Evolutionary conservation across 2,329 filamentous ascomycete genomes (phyloP), one percentile per base, ranked within the genome.

Genomic region (Alternaria burnsii): DNA sequence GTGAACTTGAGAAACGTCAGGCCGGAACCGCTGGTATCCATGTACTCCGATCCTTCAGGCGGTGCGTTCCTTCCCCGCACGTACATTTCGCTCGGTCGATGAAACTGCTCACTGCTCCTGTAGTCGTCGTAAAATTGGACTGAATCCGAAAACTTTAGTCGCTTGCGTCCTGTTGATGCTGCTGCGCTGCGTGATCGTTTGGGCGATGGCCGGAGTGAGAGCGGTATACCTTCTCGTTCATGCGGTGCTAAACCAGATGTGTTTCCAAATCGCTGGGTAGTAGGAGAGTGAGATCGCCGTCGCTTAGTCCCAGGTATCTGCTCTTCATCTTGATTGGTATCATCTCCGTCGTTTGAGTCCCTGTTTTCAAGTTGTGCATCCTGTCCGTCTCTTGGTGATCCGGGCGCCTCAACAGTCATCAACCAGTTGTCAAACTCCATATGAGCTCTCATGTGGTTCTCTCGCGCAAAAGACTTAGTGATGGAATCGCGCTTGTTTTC

Each of bases 1-100:
- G 69, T 69, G 30, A 75, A 77, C 24, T 69, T 70, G 8, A 61
- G 48, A n/a, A 66, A 68, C 7, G 62, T 61, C 28, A 63, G 52
- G 3, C 57, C 58, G 18, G 46, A 57, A 1, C 74, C 74, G 36
- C 72, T 75, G 2, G 73, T 75, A 48, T 77, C 74, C 18, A 74
- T 56, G 36, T 66, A 74, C 44, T 72, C 69, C 8, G 52, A 55
- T 8, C 65, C 70, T 56, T 71, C 66, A 5, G 66, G 65, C 7
- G 69, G 65, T 30, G 69, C 71, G 52, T 74, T 70, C n/a, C 71
- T 59, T 9, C 74, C 74, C 4, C 58, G 70, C 4, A 67, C 58
- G 50, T 76, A 76, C 5, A 52, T 58, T 8, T 70, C 59, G 22
- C 59, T 62, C 24, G 43, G 52, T 4, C 74, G 68, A 32, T 61